These are phyloP conservation scores for Phytophthora sp. DNA, from an alignment of 352 stramenopile species.

Conservation along the genomic window DNA sequence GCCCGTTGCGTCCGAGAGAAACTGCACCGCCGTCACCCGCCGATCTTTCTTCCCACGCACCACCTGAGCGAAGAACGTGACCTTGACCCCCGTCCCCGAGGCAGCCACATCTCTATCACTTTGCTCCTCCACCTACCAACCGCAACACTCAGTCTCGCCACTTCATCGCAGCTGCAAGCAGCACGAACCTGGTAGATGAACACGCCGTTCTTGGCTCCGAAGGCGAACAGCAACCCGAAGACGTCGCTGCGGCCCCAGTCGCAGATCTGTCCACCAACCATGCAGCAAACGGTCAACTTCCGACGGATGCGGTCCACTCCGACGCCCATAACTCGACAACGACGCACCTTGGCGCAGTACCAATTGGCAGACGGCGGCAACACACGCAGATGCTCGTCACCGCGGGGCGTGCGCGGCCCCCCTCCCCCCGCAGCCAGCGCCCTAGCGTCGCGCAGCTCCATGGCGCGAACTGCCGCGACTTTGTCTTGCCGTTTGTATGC, in stretches of 20 bases:
- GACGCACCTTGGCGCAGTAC: constrained; percentile 75
- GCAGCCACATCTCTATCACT: background rate
- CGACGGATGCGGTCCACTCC: background rate
- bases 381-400: constrained; percentile 37
- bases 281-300: too few relatives aligned
- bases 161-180: background rate
- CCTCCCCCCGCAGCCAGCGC: background rate
- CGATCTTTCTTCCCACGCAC: constrained; percentile 61
- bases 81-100: background rate
- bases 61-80: constrained; percentile 58
- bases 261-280: too few relatives aligned
- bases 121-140: constrained; percentile 1
- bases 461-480: too few relatives aligned
- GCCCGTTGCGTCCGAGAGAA: constrained; percentile 37
- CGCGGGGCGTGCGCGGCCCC: background rate
- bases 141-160: background rate
- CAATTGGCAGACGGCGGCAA: constrained; percentile 76
- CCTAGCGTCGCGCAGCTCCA: background rate
- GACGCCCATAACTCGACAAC: background rate
- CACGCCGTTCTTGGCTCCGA: constrained; percentile 65
- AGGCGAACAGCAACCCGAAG: constrained; percentile 51
- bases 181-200: constrained; percentile 65
- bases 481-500: too few relatives aligned
- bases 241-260: constrained; percentile 57
- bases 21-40: constrained; percentile 64